phyloP scores from a whole-genome alignment of 305 asterid species.

The Solanum chacoense region DNA sequence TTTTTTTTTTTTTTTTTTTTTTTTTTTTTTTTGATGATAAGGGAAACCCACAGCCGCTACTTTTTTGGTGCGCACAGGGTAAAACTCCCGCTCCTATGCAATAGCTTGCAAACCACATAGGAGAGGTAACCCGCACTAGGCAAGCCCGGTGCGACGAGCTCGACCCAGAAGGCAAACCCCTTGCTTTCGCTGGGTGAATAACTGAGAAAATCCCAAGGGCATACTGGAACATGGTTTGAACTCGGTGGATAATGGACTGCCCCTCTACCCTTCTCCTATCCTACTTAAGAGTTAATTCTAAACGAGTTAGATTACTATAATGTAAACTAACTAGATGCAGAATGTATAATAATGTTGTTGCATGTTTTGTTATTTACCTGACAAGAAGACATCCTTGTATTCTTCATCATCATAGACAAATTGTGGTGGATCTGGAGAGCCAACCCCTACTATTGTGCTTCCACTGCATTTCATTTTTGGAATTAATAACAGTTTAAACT shows the following conservation, averaged over 20 bases:
- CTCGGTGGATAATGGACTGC: neutral
- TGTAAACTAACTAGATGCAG: neutral
- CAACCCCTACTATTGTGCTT: slow-evolving; percentile 92
- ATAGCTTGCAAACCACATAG: too few relatives aligned
- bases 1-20: too few relatives aligned
- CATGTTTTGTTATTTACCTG: slow-evolving; percentile 33
- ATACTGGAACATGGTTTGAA: neutral
- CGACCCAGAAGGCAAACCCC: too few relatives aligned
- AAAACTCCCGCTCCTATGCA: too few relatives aligned
- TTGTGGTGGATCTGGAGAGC: slow-evolving; percentile 90
- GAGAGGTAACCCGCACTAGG: too few relatives aligned
- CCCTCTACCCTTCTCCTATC: neutral
- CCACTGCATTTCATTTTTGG: slow-evolving; percentile 31
- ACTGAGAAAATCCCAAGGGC: neutral
- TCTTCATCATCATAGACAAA: slow-evolving; percentile 79
- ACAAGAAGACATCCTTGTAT: slow-evolving; percentile 70
- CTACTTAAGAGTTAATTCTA: neutral
- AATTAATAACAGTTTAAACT: neutral
- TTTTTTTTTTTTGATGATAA: too few relatives aligned
- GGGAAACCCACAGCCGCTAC: too few relatives aligned
- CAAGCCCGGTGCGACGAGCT: too few relatives aligned
- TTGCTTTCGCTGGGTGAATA: neutral
- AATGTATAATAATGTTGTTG: neutral
- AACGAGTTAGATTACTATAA: neutral
- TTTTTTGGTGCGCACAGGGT: too few relatives aligned